These are phyloP conservation scores for Aspergillus piperis DNA, from an alignment of 2,329 filamentous ascomycete genomes.

Conservation along the genomic window DNA sequence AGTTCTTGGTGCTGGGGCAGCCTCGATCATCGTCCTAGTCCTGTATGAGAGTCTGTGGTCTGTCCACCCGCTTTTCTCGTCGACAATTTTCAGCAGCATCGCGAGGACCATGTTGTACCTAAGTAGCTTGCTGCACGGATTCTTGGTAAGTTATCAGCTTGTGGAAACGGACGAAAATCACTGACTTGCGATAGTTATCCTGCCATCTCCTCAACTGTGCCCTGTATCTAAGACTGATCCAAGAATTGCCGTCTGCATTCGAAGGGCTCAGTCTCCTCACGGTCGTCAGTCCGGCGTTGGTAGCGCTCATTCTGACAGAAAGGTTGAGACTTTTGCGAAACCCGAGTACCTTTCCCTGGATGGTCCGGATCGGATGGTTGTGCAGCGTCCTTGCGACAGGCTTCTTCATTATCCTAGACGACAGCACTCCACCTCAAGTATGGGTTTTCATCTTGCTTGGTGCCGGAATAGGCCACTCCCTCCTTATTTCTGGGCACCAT, in stretches of 20 bases:
- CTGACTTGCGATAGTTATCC: constrained; percentile 36
- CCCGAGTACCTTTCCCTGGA: constrained; percentile 37
- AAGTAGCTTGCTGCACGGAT: constrained; percentile 45
- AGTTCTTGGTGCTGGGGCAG: constrained; percentile 40
- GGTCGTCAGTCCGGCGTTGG: constrained; percentile 32
- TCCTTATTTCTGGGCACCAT: constrained; percentile 45
- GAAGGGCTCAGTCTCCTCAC: constrained; percentile 45
- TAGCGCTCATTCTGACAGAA: constrained; percentile 23
- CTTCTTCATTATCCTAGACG: constrained; percentile 40
- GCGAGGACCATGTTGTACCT: constrained; percentile 43
- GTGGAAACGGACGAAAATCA: neutral
- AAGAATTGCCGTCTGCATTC: constrained; percentile 33
- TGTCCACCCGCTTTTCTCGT: constrained; percentile 39
- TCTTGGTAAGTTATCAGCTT: constrained; percentile 40
- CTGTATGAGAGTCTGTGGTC: constrained; percentile 40
- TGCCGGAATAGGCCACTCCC: constrained; percentile 46
- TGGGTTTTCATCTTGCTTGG: constrained; percentile 43
- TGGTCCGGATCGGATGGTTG: constrained; percentile 46
- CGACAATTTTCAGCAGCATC: constrained; percentile 39
- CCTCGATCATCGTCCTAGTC: constrained; percentile 34
- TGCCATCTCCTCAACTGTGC: constrained; percentile 46
- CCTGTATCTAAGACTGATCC: constrained; percentile 44
- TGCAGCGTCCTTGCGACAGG: constrained; percentile 40
- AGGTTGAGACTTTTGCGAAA: constrained; percentile 15
- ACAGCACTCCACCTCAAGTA: constrained; percentile 33